These are phyloP conservation scores for Peziza echinospora DNA, from an alignment of 495 filamentous ascomycete genomes.

Conservation along the genomic window DNA sequence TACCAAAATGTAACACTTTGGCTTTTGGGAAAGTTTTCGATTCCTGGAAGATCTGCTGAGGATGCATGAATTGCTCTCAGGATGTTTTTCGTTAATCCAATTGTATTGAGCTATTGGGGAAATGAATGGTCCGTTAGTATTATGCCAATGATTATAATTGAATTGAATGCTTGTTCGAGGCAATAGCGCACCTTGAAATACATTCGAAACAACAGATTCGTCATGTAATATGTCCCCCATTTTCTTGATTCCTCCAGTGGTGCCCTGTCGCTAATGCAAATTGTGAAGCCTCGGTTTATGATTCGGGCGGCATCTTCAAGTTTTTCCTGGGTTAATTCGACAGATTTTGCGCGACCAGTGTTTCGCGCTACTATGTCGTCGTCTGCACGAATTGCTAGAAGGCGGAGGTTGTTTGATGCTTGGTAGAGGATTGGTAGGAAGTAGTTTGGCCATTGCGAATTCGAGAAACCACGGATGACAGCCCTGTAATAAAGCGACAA, in stretches of 20 bases:
- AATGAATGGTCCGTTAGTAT: no score
- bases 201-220: conserved; percentile 88
- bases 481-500: conserved; percentile 4
- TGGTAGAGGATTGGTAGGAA: conserved; percentile 73
- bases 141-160: no score
- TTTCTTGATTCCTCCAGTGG: conserved; percentile 77
- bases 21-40: conserved; percentile 56
- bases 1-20: conserved; percentile 95
- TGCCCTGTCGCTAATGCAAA: conserved; percentile 77
- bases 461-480: conserved; percentile 32
- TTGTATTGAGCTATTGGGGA: conserved; percentile 55
- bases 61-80: conserved; percentile 57
- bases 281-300: conserved; percentile 68
- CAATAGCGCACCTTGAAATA: conserved; percentile 61
- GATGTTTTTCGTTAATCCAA: conserved; percentile 76
- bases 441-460: conserved; percentile 53
- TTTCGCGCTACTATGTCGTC: conserved; percentile 31
- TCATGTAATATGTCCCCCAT: conserved; percentile 87
- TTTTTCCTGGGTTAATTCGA: conserved; percentile 46
- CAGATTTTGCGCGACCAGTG: no score
- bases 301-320: conserved; percentile 75
- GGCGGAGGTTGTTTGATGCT: conserved; percentile 57
- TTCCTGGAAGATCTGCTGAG: conserved; percentile 49
- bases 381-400: conserved; percentile 79
- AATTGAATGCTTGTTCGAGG: no score